Evolutionary conservation across 805 yeast species (phyloP).

Genomic region (Lipomyces chichibuensis): DNA sequence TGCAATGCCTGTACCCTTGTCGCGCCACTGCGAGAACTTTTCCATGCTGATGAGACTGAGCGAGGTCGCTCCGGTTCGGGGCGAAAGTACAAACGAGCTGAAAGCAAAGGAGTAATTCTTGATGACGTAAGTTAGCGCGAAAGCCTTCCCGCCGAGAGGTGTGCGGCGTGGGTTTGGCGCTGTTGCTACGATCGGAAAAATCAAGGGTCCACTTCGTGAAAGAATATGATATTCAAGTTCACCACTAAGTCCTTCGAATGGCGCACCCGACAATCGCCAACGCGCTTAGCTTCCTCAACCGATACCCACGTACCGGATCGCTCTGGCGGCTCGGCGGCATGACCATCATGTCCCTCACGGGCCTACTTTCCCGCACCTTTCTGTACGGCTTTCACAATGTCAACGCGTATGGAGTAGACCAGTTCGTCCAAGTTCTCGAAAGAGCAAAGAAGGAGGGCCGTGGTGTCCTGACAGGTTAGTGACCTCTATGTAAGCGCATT

Average conservation of each 20-base stretch:
- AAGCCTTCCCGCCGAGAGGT: background rate
- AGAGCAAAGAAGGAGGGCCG: conserved; percentile 68
- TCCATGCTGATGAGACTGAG: conserved; percentile 56
- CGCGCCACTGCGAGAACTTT: conserved; percentile 81
- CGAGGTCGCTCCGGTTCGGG: no score
- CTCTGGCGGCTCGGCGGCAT: conserved; percentile 73
- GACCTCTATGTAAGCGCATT: conserved; percentile 72
- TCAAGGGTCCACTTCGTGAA: background rate
- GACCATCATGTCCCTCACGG: conserved; percentile 67
- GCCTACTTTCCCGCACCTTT: conserved; percentile 64
- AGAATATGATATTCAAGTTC: background rate
- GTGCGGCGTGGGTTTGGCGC: background rate
- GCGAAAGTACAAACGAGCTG: no score
- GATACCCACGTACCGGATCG: conserved; percentile 60
- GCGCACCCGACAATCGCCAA: conserved; percentile 9
- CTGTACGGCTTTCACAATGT: conserved; percentile 67
- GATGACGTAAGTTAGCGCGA: background rate
- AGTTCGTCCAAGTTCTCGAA: conserved; percentile 64
- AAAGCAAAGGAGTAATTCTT: no score
- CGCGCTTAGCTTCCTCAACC: conserved; percentile 70
- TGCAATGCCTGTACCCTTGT: conserved; percentile 89
- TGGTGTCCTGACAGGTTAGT: conserved; percentile 62
- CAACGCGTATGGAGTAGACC: conserved; percentile 61
- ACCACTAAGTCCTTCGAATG: background rate
- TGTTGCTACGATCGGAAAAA: background rate